A percentile compares a stretch with the other conserved stretches of the same genome.
Evolutionary conservation across 129 eudicot genomes (phyloP).

Genomic region (Flaveria brownii): DNA sequence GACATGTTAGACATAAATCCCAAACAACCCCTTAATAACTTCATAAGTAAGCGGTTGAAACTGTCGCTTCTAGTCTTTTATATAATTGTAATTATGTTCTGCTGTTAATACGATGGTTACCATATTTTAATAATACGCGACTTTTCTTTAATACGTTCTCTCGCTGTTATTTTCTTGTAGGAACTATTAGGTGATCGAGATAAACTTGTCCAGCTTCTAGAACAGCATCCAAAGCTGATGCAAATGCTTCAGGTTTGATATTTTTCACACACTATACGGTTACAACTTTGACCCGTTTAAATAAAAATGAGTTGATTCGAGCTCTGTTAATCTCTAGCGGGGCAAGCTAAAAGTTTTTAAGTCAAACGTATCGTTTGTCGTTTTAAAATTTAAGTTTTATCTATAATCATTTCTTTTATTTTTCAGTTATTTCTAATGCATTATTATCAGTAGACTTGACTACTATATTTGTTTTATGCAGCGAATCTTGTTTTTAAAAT

Average conservation of each 20-base stretch:
- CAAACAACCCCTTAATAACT: not conserved
- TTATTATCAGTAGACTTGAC: not conserved
- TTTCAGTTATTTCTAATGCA: not conserved
- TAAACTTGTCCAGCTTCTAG: conserved; percentile 84
- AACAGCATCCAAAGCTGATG: conserved; percentile 84
- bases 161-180: conserved; percentile 37
- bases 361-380: no score
- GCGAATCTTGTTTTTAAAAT: no score
- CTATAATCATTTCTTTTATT: no score
- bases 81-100: not conserved
- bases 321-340: not conserved
- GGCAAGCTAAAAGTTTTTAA: not conserved
- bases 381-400: no score
- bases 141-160: not conserved
- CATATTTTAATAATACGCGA: not conserved
- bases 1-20: not conserved
- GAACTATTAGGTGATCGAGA: conserved; percentile 79
- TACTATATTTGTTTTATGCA: not conserved
- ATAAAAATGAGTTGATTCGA: not conserved
- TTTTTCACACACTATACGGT: not conserved
- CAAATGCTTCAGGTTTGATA: conserved; percentile 67
- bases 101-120: not conserved
- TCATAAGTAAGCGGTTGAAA: not conserved
- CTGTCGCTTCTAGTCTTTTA: not conserved
- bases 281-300: not conserved